phyloP scores from a whole-genome alignment of 345 rosid genomes.

The Boechera divaricarpa region DNA sequence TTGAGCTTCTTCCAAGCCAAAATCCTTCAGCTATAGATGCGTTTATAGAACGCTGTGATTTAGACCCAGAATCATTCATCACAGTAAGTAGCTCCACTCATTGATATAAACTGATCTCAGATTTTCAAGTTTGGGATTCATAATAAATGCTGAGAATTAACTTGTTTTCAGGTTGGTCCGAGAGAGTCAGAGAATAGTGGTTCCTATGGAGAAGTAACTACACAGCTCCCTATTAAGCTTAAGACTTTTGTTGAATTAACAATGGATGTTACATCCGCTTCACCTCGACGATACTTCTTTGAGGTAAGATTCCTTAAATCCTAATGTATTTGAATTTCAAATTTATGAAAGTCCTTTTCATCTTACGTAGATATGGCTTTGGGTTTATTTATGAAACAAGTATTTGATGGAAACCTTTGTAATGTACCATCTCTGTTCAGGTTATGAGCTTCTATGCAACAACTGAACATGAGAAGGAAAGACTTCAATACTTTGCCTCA shows the following conservation, averaged over 20 bases:
- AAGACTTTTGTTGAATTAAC: constrained; percentile 76
- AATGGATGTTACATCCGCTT: constrained; percentile 97
- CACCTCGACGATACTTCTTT: constrained; percentile 89
- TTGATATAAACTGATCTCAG: neutral
- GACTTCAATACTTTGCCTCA: constrained; percentile 85
- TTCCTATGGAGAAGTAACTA: constrained; percentile 34
- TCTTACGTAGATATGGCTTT: neutral
- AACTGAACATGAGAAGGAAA: constrained; percentile 83
- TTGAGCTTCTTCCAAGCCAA: constrained; percentile 89
- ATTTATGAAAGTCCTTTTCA: neutral
- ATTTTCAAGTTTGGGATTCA: constrained; percentile 2
- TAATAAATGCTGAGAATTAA: constrained; percentile 14
- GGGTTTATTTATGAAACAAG: constrained; percentile 22
- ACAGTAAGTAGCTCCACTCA: constrained; percentile 53
- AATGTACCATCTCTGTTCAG: constrained; percentile 45
- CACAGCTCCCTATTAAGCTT: constrained; percentile 61
- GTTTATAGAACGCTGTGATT: constrained; percentile 69
- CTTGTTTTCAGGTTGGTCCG: constrained; percentile 60
- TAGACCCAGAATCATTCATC: constrained; percentile 82
- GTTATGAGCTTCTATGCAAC: constrained; percentile 89
- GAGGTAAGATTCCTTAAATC: constrained; percentile 70
- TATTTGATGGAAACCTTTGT: constrained; percentile 22
- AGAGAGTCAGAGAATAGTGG: constrained; percentile 51
- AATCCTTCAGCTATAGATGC: constrained; percentile 65
- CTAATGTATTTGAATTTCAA: constrained; percentile 20